phyloP scores from a whole-genome alignment of 129 eudicot genomes.

The Oenanthe sinensis region DNA sequence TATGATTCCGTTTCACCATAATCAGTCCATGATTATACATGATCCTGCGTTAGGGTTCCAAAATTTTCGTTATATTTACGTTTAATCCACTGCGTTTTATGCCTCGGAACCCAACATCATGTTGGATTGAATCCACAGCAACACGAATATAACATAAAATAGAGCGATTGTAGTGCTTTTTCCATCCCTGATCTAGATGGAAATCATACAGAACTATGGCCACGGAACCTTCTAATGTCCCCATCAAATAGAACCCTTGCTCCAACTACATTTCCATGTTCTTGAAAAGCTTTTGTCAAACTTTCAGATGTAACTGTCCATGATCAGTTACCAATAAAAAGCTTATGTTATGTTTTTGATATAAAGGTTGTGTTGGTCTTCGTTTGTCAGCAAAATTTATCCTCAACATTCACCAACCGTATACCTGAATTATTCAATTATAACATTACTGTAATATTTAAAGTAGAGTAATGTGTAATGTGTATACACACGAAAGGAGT shows the following conservation, averaged over 20 bases:
- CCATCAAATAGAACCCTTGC: slow-evolving; percentile 87
- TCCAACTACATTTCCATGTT: slow-evolving; percentile 77
- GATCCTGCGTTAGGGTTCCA: too few species aligned
- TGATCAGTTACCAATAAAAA: slow-evolving; percentile 74
- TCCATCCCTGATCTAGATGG: slow-evolving; percentile 64
- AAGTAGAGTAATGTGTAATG: neutral
- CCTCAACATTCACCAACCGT: slow-evolving; percentile 72
- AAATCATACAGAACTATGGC: slow-evolving; percentile 79
- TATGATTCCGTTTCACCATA: too few species aligned
- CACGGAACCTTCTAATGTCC: slow-evolving; percentile 85
- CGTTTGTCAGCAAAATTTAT: slow-evolving; percentile 86
- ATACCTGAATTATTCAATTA: slow-evolving; percentile 40
- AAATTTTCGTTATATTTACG: too few species aligned
- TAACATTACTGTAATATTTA: neutral
- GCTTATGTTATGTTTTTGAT: slow-evolving; percentile 79
- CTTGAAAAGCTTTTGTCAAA: slow-evolving; percentile 49
- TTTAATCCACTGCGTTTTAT: too few species aligned
- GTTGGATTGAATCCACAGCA: too few species aligned
- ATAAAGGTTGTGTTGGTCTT: slow-evolving; percentile 59
- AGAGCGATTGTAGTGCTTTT: slow-evolving; percentile 51
- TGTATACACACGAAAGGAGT: neutral
- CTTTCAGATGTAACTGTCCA: slow-evolving; percentile 83
- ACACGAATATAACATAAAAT: too few species aligned
- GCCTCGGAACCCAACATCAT: too few species aligned
- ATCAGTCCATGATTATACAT: too few species aligned